A percentile compares a stretch with the other conserved stretches of the same genome.
Conservation (phyloP, 805 yeast genomes). For the Kuraishia ogatae region DNA sequence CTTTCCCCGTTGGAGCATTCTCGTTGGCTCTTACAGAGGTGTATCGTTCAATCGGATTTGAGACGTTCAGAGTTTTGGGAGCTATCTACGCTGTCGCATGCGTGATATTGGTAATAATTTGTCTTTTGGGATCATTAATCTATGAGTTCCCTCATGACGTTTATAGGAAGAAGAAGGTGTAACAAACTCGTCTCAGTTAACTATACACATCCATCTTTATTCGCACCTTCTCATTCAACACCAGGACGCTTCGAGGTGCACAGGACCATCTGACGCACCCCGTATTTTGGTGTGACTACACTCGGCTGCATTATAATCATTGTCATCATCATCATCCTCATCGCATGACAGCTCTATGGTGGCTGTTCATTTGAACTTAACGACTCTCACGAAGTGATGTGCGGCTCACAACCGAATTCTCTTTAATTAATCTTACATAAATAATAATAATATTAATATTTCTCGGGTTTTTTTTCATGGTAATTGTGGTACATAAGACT, state of each 20-base stretch:
- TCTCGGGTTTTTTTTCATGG: too few species aligned
- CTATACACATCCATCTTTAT: too few species aligned
- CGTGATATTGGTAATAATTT: slow-evolving; percentile 33
- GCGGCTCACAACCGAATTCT: not conserved
- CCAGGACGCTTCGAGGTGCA: too few species aligned
- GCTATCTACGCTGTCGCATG: slow-evolving; percentile 51
- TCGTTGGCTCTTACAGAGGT: slow-evolving; percentile 49
- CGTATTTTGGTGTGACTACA: not conserved
- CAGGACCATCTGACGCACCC: not conserved
- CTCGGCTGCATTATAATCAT: not conserved
- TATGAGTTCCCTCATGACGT: slow-evolving; percentile 19
- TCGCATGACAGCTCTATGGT: not conserved
- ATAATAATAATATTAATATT: too few species aligned
- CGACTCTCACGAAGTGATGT: not conserved
- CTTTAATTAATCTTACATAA: not conserved
- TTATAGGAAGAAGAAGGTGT: not conserved
- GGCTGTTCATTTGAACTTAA: not conserved
- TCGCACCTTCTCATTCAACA: too few species aligned
- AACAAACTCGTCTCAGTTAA: not conserved
- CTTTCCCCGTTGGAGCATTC: slow-evolving; percentile 89
- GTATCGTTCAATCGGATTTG: slow-evolving; percentile 35
- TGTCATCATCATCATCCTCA: not conserved
- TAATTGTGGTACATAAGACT: too few species aligned
- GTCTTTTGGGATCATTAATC: slow-evolving; percentile 28
- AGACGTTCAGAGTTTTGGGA: slow-evolving; percentile 54